These are phyloP conservation scores for Termitomyces sp. DNA, from an alignment of 768 basidiomycete genomes.

Conservation along the genomic window DNA sequence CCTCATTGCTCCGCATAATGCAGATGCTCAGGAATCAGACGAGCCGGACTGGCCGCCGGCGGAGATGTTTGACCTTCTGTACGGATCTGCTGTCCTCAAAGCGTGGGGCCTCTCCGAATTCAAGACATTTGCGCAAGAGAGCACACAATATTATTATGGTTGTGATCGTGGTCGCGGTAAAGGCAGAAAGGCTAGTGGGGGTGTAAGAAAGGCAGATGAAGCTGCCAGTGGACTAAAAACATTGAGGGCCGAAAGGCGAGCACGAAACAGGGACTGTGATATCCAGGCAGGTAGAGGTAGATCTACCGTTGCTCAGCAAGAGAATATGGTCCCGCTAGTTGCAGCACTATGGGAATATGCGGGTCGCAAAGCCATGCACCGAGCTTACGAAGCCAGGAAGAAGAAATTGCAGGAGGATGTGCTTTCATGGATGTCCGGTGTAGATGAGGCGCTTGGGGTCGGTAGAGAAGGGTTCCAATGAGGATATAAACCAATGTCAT, in stretches of 20 bases:
- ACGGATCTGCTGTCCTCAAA: not conserved
- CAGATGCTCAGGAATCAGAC: not conserved
- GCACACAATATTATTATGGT: not conserved
- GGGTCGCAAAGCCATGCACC: not conserved
- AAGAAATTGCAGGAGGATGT: not conserved
- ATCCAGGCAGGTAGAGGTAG: not conserved
- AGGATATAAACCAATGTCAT: no score
- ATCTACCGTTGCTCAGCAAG: not conserved
- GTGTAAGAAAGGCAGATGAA: not conserved
- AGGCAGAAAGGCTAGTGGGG: not conserved
- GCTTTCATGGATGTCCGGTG: not conserved
- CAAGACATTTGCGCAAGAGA: not conserved
- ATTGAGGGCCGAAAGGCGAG: no score
- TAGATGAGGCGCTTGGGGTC: not conserved
- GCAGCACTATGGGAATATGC: not conserved
- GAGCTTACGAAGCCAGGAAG: not conserved
- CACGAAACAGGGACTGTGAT: not conserved
- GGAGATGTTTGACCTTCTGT: not conserved
- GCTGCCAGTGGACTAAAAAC: no score
- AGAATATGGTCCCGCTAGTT: not conserved
- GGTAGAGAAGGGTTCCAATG: no score
- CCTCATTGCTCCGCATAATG: not conserved
- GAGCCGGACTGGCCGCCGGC: not conserved
- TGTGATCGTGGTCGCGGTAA: no score
- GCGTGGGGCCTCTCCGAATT: no score